Base-by-base conservation (phyloP, 495 filamentous ascomycete species). In the Diplogelasinospora grovesii region DNA sequence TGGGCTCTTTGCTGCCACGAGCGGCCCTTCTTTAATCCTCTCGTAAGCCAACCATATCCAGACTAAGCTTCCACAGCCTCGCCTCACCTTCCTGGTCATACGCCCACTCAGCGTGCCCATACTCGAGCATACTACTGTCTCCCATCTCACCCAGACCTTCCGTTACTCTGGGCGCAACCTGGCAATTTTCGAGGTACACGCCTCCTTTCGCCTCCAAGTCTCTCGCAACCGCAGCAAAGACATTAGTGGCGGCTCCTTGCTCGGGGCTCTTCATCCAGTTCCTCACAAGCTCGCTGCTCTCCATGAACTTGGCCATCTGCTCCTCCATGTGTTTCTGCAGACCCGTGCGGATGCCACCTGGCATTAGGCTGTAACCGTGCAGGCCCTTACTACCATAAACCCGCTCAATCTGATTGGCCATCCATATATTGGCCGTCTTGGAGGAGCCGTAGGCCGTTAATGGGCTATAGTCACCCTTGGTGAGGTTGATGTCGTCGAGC, bases 161-260 rank as follows among this genome's bases (percentile, higher is more conserved):
- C n/a, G n/a, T n/a, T n/a, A n/a, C n/a, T n/a, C n/a, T n/a, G n/a
- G n/a, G n/a, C n/a, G 30, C n/a, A 3, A 15, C 30, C n/a, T 19
- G 30, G 30, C 2, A 3, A 22, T 68, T 59, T 30, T 68, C 65
- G 9, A 75, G 50, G 52, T 71, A 72, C 13, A 61, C 39, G 0
- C 72, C 68, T 15, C 71, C 72, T 27, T 59, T 51, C 1, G 46
- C 54, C 38, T 63, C 60, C 45, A 42, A 52, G 21, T 68, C 67
- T 45, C 52, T 66, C 2, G 57, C 57, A 6, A 72, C 36, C 26
- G 71, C 68, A 23, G 64, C 71, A 52, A 57, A 66, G 3, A 77
- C 60, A 10, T 60, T 71, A 9, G 73, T 77, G 3, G 73, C 64
- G 11, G 70, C 71, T 0, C 69, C 73, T 42, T 78, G 73, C 18